Conservation (phyloP, 441 rosid genomes). For the Adansonia grandidieri region DNA sequence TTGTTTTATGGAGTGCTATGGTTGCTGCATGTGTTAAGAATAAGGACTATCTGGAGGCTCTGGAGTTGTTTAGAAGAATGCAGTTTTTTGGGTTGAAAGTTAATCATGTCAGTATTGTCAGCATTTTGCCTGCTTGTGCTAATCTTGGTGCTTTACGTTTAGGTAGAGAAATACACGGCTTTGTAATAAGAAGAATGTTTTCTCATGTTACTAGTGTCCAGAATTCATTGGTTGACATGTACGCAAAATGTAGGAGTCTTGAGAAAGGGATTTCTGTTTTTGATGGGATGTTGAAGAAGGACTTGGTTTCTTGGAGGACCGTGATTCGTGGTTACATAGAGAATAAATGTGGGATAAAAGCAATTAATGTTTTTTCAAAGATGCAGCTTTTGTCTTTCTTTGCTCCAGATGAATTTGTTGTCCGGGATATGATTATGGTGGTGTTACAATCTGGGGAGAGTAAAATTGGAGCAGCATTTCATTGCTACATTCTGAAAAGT, state of each 20-base stretch:
- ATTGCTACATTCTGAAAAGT: constrained; percentile 25
- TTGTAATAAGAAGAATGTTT: constrained; percentile 20
- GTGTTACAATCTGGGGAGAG: constrained; percentile 20
- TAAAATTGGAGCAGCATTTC: constrained; percentile 25
- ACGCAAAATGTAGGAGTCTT: constrained; percentile 28
- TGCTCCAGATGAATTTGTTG: constrained; percentile 16
- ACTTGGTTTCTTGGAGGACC: constrained; percentile 25
- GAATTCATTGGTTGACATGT: constrained; percentile 31
- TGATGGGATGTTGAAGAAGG: constrained; percentile 21
- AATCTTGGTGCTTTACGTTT: constrained; percentile 14
- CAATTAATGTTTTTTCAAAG: constrained; percentile 15
- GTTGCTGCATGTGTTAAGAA: constrained; percentile 34
- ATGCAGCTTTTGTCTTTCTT: constrained; percentile 7
- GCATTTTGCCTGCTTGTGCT: constrained; percentile 31
- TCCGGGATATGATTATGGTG: constrained; percentile 7
- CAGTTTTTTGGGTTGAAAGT: constrained; percentile 23
- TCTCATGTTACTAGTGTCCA: constrained; percentile 21
- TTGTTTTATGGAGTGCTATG: constrained; percentile 39
- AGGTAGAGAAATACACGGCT: constrained; percentile 30
- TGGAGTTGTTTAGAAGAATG: constrained; percentile 38
- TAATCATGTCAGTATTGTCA: constrained; percentile 32
- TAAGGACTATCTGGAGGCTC: constrained; percentile 31
- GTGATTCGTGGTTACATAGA: constrained; percentile 7
- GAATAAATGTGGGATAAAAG: constrained; percentile 12
- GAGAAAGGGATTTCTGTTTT: constrained; percentile 17